A percentile compares a stretch with the other conserved stretches of the same genome.
phyloP scores from a whole-genome alignment of 352 stramenopile genomes.

The Pythium periplocum region DNA sequence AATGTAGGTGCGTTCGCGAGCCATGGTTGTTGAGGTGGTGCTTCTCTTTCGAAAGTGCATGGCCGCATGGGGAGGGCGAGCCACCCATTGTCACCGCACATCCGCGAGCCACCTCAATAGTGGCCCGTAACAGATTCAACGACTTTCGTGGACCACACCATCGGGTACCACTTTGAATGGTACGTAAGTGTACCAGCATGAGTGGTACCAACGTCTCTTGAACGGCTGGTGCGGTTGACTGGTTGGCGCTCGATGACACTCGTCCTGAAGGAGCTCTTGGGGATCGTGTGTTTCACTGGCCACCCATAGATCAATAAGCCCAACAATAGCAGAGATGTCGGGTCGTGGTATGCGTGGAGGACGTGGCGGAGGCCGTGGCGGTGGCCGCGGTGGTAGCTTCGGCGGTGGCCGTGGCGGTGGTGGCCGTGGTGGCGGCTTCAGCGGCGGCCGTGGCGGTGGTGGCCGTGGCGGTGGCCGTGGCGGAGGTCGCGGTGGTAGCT shows the following conservation, averaged over 20 bases:
- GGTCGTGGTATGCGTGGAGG: conserved; percentile 20
- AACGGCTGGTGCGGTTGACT: too few species aligned
- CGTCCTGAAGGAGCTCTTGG: too few species aligned
- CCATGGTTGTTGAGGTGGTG: conserved; percentile 27
- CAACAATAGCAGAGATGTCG: conserved; percentile 15
- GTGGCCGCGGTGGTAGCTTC: conserved; percentile 32
- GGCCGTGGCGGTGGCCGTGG: conserved; percentile 30
- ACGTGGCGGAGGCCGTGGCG: conserved; percentile 13
- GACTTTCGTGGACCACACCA: too few species aligned
- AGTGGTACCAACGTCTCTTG: too few species aligned
- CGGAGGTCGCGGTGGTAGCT: conserved; percentile 28
- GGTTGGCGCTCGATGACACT: too few species aligned
- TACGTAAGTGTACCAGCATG: too few species aligned
- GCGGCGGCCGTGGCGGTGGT: conserved; percentile 34
- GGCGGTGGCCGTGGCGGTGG: conserved; percentile 44
- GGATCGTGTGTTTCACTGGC: too few species aligned
- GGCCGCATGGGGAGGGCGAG: background rate
- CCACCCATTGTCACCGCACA: background rate
- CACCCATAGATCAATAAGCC: background rate
- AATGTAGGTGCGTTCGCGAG: conserved; percentile 76
- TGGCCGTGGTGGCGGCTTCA: conserved; percentile 31
- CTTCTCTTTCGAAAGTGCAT: conserved; percentile 1
- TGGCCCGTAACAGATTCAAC: too few species aligned
- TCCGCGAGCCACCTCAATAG: background rate
- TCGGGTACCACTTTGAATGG: too few species aligned